phyloP scores from a whole-genome alignment of 164 flowering plant species.

The Vitis rotundifolia region DNA sequence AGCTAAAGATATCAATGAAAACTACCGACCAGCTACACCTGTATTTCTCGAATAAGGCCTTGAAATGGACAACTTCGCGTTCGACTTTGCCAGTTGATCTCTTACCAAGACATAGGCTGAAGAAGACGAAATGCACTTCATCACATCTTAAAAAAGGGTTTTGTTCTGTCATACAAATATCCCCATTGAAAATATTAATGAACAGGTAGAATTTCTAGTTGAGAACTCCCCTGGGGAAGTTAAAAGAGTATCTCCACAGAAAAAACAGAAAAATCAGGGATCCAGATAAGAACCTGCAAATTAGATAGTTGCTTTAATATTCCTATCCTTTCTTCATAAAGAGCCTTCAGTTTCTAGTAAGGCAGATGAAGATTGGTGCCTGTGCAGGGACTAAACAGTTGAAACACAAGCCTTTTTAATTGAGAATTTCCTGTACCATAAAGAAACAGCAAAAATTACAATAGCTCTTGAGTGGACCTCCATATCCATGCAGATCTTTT shows the following conservation, averaged over 20 bases:
- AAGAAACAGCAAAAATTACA: conserved; percentile 33
- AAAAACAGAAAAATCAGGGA: neutral
- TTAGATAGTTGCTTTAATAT: conserved; percentile 49
- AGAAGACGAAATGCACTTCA: conserved; percentile 60
- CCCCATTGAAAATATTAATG: neutral
- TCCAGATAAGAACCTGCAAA: conserved; percentile 59
- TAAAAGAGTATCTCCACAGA: neutral
- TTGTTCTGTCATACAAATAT: conserved; percentile 50
- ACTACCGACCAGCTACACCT: conserved; percentile 81
- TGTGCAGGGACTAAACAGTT: conserved; percentile 27
- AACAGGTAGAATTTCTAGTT: neutral
- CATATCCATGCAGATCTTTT: conserved; percentile 77
- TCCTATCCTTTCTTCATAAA: conserved; percentile 72
- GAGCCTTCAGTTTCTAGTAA: conserved; percentile 52
- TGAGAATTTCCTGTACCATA: neutral
- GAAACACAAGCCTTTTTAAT: conserved; percentile 5
- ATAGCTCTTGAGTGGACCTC: conserved; percentile 61
- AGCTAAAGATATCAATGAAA: conserved; percentile 27
- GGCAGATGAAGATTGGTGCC: conserved; percentile 65
- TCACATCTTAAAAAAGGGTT: too few relatives aligned
- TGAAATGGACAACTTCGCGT: conserved; percentile 65
- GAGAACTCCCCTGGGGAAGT: neutral
- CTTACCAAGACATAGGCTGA: conserved; percentile 47
- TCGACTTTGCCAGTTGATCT: conserved; percentile 78
- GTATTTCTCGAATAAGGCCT: conserved; percentile 71